Evolutionary conservation across 805 yeast genomes (phyloP).

Genomic region (Ogataea methanolica): DNA sequence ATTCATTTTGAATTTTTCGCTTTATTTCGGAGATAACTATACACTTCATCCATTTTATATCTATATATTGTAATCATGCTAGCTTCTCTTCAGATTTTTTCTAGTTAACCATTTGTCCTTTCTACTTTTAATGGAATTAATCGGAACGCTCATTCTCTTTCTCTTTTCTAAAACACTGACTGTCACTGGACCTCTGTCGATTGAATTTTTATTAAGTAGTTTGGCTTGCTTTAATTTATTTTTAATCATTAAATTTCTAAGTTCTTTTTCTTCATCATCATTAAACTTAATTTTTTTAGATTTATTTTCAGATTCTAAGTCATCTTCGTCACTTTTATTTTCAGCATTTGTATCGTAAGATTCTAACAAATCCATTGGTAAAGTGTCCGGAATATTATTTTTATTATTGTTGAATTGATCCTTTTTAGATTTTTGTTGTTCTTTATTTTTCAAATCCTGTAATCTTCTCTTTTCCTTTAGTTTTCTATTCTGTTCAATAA

Average conservation of each 20-base stretch:
- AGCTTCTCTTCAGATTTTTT: constrained; percentile 19
- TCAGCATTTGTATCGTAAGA: constrained; percentile 12
- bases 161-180: constrained; percentile 29
- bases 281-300: constrained; percentile 33
- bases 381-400: constrained; percentile 30
- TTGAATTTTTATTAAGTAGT: constrained; percentile 24
- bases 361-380: constrained; percentile 37
- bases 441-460: constrained; percentile 18
- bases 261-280: constrained; percentile 18
- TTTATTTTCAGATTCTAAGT: constrained; percentile 7
- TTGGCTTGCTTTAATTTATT: constrained; percentile 29
- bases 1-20: background rate
- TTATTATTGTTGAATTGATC: constrained; percentile 7
- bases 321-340: constrained; percentile 4
- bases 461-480: constrained; percentile 29
- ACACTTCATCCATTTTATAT: background rate
- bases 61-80: background rate
- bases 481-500: constrained; percentile 21
- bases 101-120: constrained; percentile 27
- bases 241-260: constrained; percentile 12
- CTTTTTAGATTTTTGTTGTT: constrained; percentile 9
- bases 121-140: constrained; percentile 15
- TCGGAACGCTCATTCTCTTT: constrained; percentile 19
- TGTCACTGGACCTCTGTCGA: constrained; percentile 38
- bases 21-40: background rate